Conservation (phyloP, 2,329 filamentous ascomycete species). For the Nemania sp. region DNA sequence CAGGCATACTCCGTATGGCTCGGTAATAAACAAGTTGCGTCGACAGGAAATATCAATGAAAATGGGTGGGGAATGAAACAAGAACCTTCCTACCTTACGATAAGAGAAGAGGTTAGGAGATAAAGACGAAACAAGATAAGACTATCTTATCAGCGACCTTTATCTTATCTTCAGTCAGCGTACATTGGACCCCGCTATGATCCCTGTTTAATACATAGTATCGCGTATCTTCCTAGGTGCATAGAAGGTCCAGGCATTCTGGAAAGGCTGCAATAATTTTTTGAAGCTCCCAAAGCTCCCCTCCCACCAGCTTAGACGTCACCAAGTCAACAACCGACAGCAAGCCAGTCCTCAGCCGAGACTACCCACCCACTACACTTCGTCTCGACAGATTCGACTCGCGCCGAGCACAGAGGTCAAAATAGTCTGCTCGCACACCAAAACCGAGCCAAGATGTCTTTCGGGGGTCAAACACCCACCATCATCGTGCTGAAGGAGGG, state of each 20-base stretch:
- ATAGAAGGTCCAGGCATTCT: constrained; percentile 19
- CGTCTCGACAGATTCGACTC: constrained; percentile 7
- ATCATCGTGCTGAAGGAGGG: constrained; percentile 98
- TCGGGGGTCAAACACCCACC: constrained; percentile 95
- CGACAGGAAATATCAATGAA: too few relatives aligned
- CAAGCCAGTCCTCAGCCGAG: constrained; percentile 10
- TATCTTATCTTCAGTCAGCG: too few relatives aligned
- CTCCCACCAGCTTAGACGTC: constrained; percentile 33
- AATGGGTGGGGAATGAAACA: too few relatives aligned
- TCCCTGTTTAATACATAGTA: not conserved
- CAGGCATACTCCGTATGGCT: too few relatives aligned
- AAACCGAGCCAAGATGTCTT: constrained; percentile 72
- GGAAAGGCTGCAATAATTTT: constrained; percentile 55
- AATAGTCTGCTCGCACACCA: not conserved
- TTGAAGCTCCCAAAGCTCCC: constrained; percentile 51
- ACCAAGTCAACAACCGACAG: constrained; percentile 28
- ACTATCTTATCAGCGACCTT: too few relatives aligned
- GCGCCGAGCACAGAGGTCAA: not conserved
- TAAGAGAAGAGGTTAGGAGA: too few relatives aligned
- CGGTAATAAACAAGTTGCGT: too few relatives aligned
- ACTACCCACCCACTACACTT: not conserved
- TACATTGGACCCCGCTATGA: not conserved
- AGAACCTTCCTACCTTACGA: too few relatives aligned
- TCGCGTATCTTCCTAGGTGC: not conserved
- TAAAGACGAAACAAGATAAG: too few relatives aligned